Evolutionary conservation across 352 stramenopile genomes (phyloP), one percentile per base, ranked within the genome.

Genomic region (Phytophthora ramorum): DNA sequence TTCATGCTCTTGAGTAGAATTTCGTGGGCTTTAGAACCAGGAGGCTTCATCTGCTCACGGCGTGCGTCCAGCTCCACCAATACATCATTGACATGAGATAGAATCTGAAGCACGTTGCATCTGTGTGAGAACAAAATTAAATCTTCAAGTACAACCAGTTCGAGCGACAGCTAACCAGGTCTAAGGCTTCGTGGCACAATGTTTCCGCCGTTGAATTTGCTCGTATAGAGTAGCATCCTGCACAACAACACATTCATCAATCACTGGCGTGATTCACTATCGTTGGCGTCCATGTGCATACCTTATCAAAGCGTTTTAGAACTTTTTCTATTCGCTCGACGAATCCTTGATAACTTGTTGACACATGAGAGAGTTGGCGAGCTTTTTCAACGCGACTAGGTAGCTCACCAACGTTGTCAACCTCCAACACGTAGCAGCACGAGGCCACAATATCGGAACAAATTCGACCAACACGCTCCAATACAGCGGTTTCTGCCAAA

Each of bases 21-120:
- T 19, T 69, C 54, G 17, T 83, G 62, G 13, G 68, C 73, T 69
- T 70, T 80, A 10, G 77, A 76, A 9, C 75, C 70, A 16, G 78
- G 78, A 9, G 78, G 76, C 43, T 73, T 76, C 71, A 83, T 83
- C 43, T 87, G 76, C 10, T 87, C 66, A 38, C 78, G 71, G 0
- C 70, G 63, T 19, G 71, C 75, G 26, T 83, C 66, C 12, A 85
- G 54, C 61, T 85, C 78, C n/a, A 80, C 68, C n/a, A 83, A 58
- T 0, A 79, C 37, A 52, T 83, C 78, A 12, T 71, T 53, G 2
- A 81, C 55, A 51, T 69, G 63, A 35, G 50, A 34, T n/a, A 78
- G 37, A 20, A 87, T 63, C 78, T 87, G 26, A 38, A 46, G 40
- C n/a, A n/a, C 17, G 24, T 14, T 7, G 16, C 40, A 24, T 24